These are phyloP conservation scores for Ambrosiella xylebori DNA, from an alignment of 2,329 filamentous ascomycete genomes.

Conservation along the genomic window DNA sequence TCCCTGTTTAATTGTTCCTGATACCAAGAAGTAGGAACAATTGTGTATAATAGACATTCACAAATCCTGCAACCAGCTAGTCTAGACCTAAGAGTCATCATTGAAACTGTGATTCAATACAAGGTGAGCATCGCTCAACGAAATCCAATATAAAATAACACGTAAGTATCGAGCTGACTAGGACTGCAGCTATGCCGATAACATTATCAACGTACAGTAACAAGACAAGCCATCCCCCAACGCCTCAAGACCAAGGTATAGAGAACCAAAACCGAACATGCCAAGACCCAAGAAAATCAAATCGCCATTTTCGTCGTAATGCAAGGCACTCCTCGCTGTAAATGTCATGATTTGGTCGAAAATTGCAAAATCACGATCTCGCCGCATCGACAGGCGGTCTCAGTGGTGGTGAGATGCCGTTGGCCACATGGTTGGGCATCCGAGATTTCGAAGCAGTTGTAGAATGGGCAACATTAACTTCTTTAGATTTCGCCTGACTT, in stretches of 20 bases:
- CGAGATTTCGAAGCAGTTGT: neutral
- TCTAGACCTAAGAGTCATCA: no score
- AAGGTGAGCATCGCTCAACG: neutral
- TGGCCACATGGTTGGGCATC: constrained; percentile 1
- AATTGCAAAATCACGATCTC: constrained; percentile 1
- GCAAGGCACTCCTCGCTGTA: neutral
- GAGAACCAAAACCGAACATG: neutral
- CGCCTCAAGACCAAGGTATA: constrained; percentile 11
- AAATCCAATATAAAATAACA: neutral
- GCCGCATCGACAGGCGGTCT: constrained; percentile 10
- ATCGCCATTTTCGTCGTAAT: neutral
- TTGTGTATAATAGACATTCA: constrained; percentile 1
- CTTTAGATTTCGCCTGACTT: constrained; percentile 9
- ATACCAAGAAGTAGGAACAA: neutral
- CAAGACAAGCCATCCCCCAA: neutral
- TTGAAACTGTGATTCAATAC: neutral
- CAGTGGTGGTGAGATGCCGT: constrained; percentile 5
- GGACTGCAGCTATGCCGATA: no score
- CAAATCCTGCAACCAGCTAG: no score
- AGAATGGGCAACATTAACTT: neutral
- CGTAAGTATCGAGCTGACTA: neutral
- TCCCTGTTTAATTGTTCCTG: neutral
- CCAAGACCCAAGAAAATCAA: constrained; percentile 6
- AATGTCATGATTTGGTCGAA: neutral
- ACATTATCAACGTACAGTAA: no score